Evolutionary conservation across 1,284 basidiomycete species (phyloP).

Genomic region (Boletus calvinii): DNA sequence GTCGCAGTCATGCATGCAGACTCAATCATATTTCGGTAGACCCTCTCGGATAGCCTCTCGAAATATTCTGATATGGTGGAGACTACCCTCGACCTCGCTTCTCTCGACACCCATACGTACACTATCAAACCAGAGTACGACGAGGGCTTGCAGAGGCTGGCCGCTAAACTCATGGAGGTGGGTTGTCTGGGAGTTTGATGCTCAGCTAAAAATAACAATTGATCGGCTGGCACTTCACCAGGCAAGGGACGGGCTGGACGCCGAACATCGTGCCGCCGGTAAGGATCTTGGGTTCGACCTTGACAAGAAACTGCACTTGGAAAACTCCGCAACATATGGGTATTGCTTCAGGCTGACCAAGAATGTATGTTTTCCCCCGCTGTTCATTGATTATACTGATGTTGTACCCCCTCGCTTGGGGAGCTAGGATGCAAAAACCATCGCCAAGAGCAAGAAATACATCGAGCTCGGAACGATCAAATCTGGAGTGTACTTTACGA

Average conservation of each 20-base stretch:
- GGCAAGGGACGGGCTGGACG: slow-evolving; percentile 80
- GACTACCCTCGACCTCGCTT: slow-evolving; percentile 89
- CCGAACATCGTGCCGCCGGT: slow-evolving; percentile 76
- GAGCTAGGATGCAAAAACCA: slow-evolving; percentile 74
- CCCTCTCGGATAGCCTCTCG: slow-evolving; percentile 59
- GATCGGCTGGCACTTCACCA: slow-evolving; percentile 20
- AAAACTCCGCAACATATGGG: slow-evolving; percentile 89
- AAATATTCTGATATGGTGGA: slow-evolving; percentile 96
- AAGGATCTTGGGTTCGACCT: slow-evolving; percentile 81
- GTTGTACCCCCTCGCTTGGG: background rate
- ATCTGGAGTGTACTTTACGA: slow-evolving; percentile 92
- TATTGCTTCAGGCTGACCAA: slow-evolving; percentile 95
- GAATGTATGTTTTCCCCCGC: slow-evolving; percentile 55
- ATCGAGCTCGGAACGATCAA: slow-evolving; percentile 87
- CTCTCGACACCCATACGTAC: slow-evolving; percentile 83
- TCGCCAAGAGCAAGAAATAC: slow-evolving; percentile 72
- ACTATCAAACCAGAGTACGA: slow-evolving; percentile 95
- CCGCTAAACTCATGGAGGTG: slow-evolving; percentile 64
- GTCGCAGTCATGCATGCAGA: background rate
- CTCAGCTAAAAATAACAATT: background rate
- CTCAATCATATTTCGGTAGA: slow-evolving; percentile 40
- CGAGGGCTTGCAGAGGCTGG: slow-evolving; percentile 68
- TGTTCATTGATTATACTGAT: background rate
- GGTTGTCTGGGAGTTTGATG: background rate
- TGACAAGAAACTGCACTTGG: slow-evolving; percentile 95